Evolutionary conservation across 2,329 filamentous ascomycete species (phyloP).

Genomic region (Gaeumannomyces tritici): DNA sequence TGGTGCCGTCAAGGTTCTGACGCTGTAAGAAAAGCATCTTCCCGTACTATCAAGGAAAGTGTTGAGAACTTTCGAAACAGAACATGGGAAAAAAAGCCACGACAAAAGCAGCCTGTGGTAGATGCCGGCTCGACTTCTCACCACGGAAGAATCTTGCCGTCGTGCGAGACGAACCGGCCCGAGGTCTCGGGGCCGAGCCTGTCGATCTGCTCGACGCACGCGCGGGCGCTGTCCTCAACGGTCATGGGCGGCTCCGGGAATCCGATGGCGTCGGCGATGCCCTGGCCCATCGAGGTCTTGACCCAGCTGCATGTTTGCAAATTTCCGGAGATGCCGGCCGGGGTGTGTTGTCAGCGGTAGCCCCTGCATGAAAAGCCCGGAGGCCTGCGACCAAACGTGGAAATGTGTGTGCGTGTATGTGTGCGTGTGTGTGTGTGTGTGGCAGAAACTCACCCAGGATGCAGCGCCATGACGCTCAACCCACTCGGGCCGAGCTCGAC

Average conservation of each 20-base stretch:
- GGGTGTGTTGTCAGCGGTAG: not conserved
- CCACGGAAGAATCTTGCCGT: conserved; percentile 15
- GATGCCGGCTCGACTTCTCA: conserved; percentile 2
- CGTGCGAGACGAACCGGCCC: conserved; percentile 10
- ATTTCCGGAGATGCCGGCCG: too few relatives aligned
- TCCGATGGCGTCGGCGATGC: conserved; percentile 14
- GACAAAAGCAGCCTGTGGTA: not conserved
- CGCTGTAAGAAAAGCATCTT: too few relatives aligned
- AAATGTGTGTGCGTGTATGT: too few relatives aligned
- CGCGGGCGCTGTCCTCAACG: conserved; percentile 12
- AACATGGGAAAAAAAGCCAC: too few relatives aligned
- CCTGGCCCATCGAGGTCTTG: conserved; percentile 16
- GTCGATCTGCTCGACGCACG: conserved; percentile 12
- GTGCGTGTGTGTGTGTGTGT: too few relatives aligned
- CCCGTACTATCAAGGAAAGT: too few relatives aligned
- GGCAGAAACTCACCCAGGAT: conserved; percentile 16
- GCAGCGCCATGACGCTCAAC: conserved; percentile 15
- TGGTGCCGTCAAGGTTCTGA: too few relatives aligned
- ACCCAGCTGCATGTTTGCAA: conserved; percentile 14
- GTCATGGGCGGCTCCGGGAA: conserved; percentile 13
- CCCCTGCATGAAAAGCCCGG: not conserved
- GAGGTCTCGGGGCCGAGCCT: conserved; percentile 5
- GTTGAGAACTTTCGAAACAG: too few relatives aligned
- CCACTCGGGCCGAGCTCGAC: conserved; percentile 11
- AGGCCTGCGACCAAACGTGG: not conserved